These are phyloP conservation scores for Wickerhamomyces ciferrii DNA, from an alignment of 805 yeast genomes.

Conservation along the genomic window DNA sequence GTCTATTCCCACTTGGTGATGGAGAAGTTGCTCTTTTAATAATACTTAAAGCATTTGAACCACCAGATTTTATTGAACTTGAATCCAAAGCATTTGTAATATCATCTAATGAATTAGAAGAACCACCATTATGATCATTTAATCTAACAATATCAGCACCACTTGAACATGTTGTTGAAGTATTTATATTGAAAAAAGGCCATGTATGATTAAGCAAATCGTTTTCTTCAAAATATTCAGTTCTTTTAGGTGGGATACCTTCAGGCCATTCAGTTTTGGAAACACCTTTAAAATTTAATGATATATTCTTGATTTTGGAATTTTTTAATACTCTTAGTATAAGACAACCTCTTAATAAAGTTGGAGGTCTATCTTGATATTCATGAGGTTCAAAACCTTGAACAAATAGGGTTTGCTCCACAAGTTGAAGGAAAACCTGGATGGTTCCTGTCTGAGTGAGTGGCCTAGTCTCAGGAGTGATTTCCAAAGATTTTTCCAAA, in stretches of 20 bases:
- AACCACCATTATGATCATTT: not conserved
- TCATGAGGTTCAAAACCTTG: constrained; percentile 77
- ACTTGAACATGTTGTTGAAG: constrained; percentile 17
- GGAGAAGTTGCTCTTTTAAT: constrained; percentile 22
- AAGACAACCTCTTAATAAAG: constrained; percentile 76
- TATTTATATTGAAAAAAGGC: constrained; percentile 65
- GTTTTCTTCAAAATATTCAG: constrained; percentile 57
- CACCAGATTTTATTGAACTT: constrained; percentile 3
- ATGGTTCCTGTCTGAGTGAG: constrained; percentile 56
- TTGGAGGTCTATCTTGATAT: constrained; percentile 62
- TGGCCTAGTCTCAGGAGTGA: constrained; percentile 38
- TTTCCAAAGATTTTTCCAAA: constrained; percentile 42
- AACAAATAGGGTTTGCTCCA: constrained; percentile 75
- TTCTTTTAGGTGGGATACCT: constrained; percentile 89
- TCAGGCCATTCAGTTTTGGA: constrained; percentile 95
- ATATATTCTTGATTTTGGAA: constrained; percentile 59
- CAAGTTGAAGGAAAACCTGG: constrained; percentile 67
- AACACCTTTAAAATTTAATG: constrained; percentile 57
- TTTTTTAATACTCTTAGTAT: constrained; percentile 67
- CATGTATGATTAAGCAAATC: constrained; percentile 77
- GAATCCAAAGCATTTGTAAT: constrained; percentile 20
- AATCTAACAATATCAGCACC: constrained; percentile 36
- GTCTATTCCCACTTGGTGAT: constrained; percentile 13
- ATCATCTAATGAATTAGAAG: constrained; percentile 10
- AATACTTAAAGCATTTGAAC: constrained; percentile 17